Base-by-base conservation (phyloP, 805 yeast genomes). In the Kazachstania psychrophila region DNA sequence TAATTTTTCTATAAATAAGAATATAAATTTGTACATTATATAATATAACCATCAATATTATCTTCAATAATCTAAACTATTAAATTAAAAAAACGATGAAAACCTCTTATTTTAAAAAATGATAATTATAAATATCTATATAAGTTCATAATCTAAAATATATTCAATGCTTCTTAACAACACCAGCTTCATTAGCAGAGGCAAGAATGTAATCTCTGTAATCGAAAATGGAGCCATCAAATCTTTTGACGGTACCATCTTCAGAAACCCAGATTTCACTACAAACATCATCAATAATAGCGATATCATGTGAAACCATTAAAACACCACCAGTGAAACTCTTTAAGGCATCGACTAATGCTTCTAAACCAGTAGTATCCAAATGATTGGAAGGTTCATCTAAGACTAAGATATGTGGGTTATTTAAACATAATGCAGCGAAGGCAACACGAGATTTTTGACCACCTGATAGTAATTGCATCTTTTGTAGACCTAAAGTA, bases 381-480 rank as follows among this genome's bases (percentile, higher is more conserved):
- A 92, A 76, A 65, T 92, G 98, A 65, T 92, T 92, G 6, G 96
- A 84, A 62, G 98, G 98, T 72, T 92, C 98, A 70, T 92, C 98
- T 47, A 92, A 67, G 52, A 92, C 77, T 52, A 92, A 69, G 30
- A 92, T 77, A 59, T 92, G 98, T 14, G 98, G 98, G 44, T 82
- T 80, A 43, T 73, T 73, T 52, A 92, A 69, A 64, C 96, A 86
- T 46, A 92, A 69, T 12, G 96, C 89, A 7, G 98, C 97, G 65
- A 92, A 92, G 0, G 97, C 97, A 36, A 92, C 98, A 65, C 98
- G 77, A 19, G 96, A 87, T 61, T 92, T 92, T 58, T 92, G 98
- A 69, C 98, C 98, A 63, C 97, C 98, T 8, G 97, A 89, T 41
- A 92, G 66, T 39, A 82, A 66, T 51, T 76, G 77, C 80, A 92